Base-by-base conservation (phyloP, 345 rosid species). In the Bruguiera parviflora region DNA sequence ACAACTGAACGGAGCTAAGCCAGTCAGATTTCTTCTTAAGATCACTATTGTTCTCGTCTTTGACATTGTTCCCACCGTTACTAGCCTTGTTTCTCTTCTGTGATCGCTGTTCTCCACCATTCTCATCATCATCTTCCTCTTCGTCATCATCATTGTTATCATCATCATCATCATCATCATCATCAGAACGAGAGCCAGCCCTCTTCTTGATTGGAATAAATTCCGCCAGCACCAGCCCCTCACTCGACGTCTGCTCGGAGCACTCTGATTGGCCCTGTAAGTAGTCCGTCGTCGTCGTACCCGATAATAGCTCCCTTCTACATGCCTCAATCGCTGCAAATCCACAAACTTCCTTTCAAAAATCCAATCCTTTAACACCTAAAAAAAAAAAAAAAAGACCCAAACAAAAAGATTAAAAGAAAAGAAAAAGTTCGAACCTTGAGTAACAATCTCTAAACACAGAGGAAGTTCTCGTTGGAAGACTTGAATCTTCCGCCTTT, bases 1-100 rank as follows among this genome's bases (percentile, higher is more conserved):
- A 95, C 58, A 95, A 72, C 83, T 88, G 99, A 60, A 88, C 96
- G 84, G 97, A 92, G 85, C 90, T 86, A 83, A 95, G 99, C 99
- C 99, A 95, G 53, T 95, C 97, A 0, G 97, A 88, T 81, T 92
- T 92, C 84, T 79, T 86, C 72, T 79, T 88, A 31, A 58, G 73
- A 53, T 83, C 85, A 27, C 62, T 28, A 22, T 61, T 78, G 47
- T 9, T 61, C 28, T 61, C 62, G 15, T 55, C 67, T 56, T 64
- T 80, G 21, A 58, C 77, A 51, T 71, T 75, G 58, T 59, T 81
- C 5, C 49, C 22, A 28, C 63, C 22, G 31, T 29, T 65, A 15
- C 52, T 56, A 35, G 6, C 1, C 59, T 77, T 73, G 58, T 58
- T 6, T 22, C 73, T 79, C 63, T 70, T 76, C 20, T 73, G 80